Evolutionary conservation across 495 filamentous ascomycete genomes (phyloP).

Genomic region (Geoglossum glabrum): DNA sequence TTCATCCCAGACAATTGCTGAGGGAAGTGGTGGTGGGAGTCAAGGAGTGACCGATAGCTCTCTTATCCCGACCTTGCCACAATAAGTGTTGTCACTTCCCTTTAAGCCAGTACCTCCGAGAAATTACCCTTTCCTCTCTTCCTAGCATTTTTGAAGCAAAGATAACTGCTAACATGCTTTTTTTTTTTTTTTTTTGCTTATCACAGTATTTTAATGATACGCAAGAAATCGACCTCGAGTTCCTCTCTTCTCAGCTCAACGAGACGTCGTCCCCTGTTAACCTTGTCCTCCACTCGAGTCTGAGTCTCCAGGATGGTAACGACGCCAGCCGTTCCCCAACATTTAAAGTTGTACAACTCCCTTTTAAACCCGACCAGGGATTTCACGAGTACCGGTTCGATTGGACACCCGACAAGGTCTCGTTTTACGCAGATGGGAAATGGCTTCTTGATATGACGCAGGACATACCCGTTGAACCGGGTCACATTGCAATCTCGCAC

Average conservation of each 20-base stretch:
- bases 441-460: conserved; percentile 31
- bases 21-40: too few relatives aligned
- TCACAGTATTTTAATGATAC: conserved; percentile 51
- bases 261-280: conserved; percentile 33
- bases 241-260: conserved; percentile 38
- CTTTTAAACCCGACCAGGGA: conserved; percentile 36
- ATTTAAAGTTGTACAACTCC: conserved; percentile 32
- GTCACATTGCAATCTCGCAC: conserved; percentile 48
- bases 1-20: too few relatives aligned
- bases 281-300: conserved; percentile 46
- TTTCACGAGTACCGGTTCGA: conserved; percentile 68
- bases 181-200: too few relatives aligned
- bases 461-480: conserved; percentile 33
- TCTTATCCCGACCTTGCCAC: too few relatives aligned
- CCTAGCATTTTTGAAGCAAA: too few relatives aligned
- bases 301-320: conserved; percentile 31
- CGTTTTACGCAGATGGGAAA: conserved; percentile 42
- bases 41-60: too few relatives aligned
- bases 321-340: conserved; percentile 33
- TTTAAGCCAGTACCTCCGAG: too few relatives aligned
- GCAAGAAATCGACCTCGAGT: conserved; percentile 65
- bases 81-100: too few relatives aligned
- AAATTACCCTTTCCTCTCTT: too few relatives aligned
- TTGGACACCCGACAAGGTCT: conserved; percentile 36
- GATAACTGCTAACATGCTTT: not conserved